Base-by-base conservation (phyloP, 768 basidiomycete species). In the Bullera alba region DNA sequence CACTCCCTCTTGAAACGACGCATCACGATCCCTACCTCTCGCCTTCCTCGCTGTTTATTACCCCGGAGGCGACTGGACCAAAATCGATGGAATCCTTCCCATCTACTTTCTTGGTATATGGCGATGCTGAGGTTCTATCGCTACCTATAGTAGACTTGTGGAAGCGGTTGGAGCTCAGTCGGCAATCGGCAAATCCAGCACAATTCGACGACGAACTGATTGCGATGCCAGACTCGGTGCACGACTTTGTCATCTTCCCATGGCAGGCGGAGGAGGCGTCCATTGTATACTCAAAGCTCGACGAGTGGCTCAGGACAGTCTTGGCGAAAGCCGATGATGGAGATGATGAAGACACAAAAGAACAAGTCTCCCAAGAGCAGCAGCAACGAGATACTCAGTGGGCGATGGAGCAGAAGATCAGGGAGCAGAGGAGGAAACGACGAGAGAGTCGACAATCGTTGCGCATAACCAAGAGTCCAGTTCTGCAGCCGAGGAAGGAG, bases 161-260 rank as follows among this genome's bases (percentile, higher is more conserved):
- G 61, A 14, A 42, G 14, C 32, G 61, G 16, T 44, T 67, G 5
- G 50, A 54, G 35, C 46, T 54, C 10, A 42, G 51, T 3, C 42
- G 19, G 28, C 3, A 12, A 43, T 30, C 2, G 16, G 14, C 22
- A 17, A 2, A 29, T 19, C 1, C 17, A 8, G 2, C 17, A 5
- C 15, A 30, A 6, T 8, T 51, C 4, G 42, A 35, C 6, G 63
- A 67, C 37, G 34, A 38, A 3, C 35, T 61, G 28, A 38, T 61
- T 23, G 47, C 45, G 14, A 51, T 51, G 7, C 44, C 41, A 17
- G 65, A 63, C 29, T 46, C 50, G 1, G 58, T 63, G 1, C 65
- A 67, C 25, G 65, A 67, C 42, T 63, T 63, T 39, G 58, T 60
- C 54, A 67, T 67, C 22, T 67, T 67, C 48, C 65, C 65, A 2